phyloP scores from a whole-genome alignment of 202 grass and related monocot species.

The Miscanthus sacchariflorus region DNA sequence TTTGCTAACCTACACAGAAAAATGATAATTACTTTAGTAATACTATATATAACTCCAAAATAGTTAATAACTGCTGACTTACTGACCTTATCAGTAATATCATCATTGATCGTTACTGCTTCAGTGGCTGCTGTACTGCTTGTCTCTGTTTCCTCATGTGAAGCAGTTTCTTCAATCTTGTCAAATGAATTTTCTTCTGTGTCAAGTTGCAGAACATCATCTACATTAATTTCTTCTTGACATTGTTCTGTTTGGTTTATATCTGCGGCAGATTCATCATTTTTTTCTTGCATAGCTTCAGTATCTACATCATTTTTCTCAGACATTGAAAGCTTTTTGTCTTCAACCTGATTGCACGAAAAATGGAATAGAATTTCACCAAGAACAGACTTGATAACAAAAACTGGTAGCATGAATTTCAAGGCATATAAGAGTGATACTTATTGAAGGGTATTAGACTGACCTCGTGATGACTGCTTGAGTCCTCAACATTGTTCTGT shows the following conservation, averaged over 20 bases:
- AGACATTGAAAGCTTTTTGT: constrained; percentile 43
- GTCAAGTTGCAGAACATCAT: constrained; percentile 27
- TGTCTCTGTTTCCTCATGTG: constrained; percentile 37
- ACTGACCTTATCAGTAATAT: constrained; percentile 50
- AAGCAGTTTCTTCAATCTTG: constrained; percentile 29
- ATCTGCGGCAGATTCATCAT: constrained; percentile 30
- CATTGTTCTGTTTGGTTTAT: constrained; percentile 3
- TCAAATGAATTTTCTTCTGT: constrained; percentile 40
- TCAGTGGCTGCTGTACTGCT: constrained; percentile 27
- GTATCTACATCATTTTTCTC: constrained; percentile 30
- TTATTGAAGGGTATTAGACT: constrained; percentile 33
- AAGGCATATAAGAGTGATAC: background rate
- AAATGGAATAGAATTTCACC: constrained; percentile 31
- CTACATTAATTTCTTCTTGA: constrained; percentile 17
- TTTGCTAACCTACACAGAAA: constrained; percentile 51
- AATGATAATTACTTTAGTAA: constrained; percentile 38
- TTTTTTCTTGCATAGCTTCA: constrained; percentile 38
- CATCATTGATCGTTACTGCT: constrained; percentile 30
- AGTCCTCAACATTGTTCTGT: constrained; percentile 40
- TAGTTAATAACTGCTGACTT: constrained; percentile 39
- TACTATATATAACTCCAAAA: constrained; percentile 27
- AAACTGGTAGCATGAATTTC: constrained; percentile 10
- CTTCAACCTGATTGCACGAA: constrained; percentile 50
- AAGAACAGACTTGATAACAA: constrained; percentile 18
- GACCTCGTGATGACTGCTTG: constrained; percentile 51